phyloP scores from a whole-genome alignment of 257 asterid species.

The Capsicum baccatum region DNA sequence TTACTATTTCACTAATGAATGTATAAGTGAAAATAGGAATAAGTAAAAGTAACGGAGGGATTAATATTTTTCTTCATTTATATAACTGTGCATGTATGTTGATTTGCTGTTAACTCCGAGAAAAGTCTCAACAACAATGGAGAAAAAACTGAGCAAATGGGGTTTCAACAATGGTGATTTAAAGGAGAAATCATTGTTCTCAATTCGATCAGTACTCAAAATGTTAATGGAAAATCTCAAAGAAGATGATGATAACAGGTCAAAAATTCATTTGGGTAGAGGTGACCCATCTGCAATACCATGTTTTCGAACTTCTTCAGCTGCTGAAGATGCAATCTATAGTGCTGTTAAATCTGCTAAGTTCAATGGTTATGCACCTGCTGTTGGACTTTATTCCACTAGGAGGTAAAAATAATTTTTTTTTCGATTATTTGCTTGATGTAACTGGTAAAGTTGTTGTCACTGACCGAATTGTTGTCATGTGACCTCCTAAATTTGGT shows the following conservation, averaged over 20 bases:
- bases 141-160: not conserved
- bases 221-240: slow-evolving; percentile 52
- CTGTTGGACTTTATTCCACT: slow-evolving; percentile 63
- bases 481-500: too few relatives aligned
- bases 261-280: slow-evolving; percentile 65
- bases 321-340: slow-evolving; percentile 65
- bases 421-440: too few relatives aligned
- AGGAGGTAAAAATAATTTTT: slow-evolving; percentile 50
- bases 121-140: not conserved
- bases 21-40: too few relatives aligned
- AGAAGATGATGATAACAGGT: slow-evolving; percentile 43
- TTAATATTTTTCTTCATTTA: too few relatives aligned
- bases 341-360: slow-evolving; percentile 62
- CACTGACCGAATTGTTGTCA: too few relatives aligned
- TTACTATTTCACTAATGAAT: too few relatives aligned
- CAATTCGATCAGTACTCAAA: slow-evolving; percentile 61
- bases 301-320: slow-evolving; percentile 59
- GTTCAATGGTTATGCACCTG: slow-evolving; percentile 74
- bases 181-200: slow-evolving; percentile 55
- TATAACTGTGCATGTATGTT: not conserved
- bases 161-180: slow-evolving; percentile 52
- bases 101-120: not conserved
- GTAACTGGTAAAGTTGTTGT: too few relatives aligned
- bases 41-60: too few relatives aligned
- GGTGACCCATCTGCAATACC: slow-evolving; percentile 93